Base-by-base conservation (phyloP, 768 basidiomycete species). In the Collybia sp. region DNA sequence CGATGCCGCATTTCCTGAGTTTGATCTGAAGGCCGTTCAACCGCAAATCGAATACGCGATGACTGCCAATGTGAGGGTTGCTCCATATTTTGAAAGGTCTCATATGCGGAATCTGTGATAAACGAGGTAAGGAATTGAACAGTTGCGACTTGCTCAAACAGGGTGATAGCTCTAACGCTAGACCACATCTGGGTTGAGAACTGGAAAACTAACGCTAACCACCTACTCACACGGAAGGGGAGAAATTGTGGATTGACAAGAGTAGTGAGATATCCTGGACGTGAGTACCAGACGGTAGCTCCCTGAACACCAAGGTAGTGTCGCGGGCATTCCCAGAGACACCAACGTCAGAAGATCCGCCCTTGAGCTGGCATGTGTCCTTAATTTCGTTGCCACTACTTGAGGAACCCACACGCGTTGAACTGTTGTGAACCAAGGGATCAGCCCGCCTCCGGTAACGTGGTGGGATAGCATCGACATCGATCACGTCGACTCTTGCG, bases 151-250 rank as follows among this genome's bases (percentile, higher is more conserved):
- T 33, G 25, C 15, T 18, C n/a, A 37, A 37, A 37, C 6, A 37
- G 6, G 17, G 17, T 18, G 10, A 37, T 10, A 3, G 6, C 10
- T 18, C 35, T 37, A 10, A 37, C 35, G 17, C 35, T 37, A 37
- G 6, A 10, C 17, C 35, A 25, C 25, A 25, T 8, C 25, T 25
- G 25, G 8, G 25, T 25, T 37, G 35, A 37, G 13, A 18, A 37
- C 10, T 4, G 17, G 35, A 37, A 37, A 4, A 10, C 43, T 44
- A 10, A 31, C 15, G n/a, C 25, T 19, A n/a, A 10, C 10, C 10
- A 13, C 12, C n/a, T 16, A 43, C 41, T 30, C 35, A 51, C 47
- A 43, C n/a, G 12, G 47, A 45, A 19, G 36, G 44, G 20, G 40
- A 31, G 37, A 53, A 53, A 15, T 42, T 35, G n/a, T 12, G 20